These are phyloP conservation scores for Arthroderma sp. DNA, from an alignment of 2,329 filamentous ascomycete species.

Conservation along the genomic window DNA sequence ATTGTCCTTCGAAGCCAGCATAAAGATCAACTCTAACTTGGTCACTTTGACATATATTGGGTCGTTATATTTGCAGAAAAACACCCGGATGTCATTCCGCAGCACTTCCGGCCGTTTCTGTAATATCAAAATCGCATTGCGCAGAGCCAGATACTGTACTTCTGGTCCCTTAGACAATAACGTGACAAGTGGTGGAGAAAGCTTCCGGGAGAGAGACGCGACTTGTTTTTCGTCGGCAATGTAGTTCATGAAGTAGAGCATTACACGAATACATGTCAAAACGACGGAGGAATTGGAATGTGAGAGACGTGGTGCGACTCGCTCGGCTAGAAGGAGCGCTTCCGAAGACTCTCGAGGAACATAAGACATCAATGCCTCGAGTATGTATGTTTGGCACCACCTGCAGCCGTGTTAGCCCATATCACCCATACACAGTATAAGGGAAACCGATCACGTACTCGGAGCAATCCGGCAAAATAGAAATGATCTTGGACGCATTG, in stretches of 20 bases:
- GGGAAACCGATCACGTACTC: conserved; percentile 51
- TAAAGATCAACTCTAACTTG: conserved; percentile 96
- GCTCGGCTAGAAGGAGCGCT: conserved; percentile 77
- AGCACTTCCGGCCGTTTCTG: conserved; percentile 87
- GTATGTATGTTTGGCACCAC: conserved; percentile 98
- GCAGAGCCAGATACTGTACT: conserved; percentile 90
- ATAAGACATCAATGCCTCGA: conserved; percentile 96
- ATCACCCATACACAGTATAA: neutral
- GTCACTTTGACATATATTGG: conserved; percentile 99
- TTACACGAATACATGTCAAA: conserved; percentile 87
- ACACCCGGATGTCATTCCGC: conserved; percentile 92
- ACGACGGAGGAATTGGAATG: conserved; percentile 96
- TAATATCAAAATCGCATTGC: conserved; percentile 86
- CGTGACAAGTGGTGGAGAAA: conserved; percentile 89
- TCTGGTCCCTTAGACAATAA: conserved; percentile 91
- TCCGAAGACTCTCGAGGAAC: conserved; percentile 84
- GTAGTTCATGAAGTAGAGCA: conserved; percentile 98
- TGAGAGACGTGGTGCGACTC: conserved; percentile 87
- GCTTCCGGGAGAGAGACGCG: conserved; percentile 72
- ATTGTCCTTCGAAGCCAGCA: conserved; percentile 91
- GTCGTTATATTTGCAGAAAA: conserved; percentile 99
- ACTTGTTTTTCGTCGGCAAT: conserved; percentile 86
- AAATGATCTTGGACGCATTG: conserved; percentile 96
- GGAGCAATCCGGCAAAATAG: conserved; percentile 90
- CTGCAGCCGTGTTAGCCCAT: conserved; percentile 33